These are phyloP conservation scores for Fermentozyma sake DNA, from an alignment of 1,139 yeast genomes.

Conservation along the genomic window DNA sequence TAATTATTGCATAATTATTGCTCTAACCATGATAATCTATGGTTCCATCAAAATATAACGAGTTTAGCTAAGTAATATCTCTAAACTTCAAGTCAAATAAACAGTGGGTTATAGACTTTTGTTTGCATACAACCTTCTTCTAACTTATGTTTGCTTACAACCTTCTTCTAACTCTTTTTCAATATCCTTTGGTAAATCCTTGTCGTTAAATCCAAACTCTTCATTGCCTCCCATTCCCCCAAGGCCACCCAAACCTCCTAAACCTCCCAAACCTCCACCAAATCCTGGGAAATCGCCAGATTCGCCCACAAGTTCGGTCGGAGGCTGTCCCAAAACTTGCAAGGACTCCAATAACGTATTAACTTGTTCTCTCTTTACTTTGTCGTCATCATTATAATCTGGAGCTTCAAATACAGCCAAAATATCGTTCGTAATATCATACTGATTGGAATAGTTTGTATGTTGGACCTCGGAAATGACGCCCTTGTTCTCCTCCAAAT, in stretches of 20 bases:
- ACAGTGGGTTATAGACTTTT: too few species aligned
- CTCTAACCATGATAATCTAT: too few species aligned
- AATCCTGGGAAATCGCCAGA: constrained; percentile 57
- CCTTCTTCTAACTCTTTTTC: constrained; percentile 39
- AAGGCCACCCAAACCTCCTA: constrained; percentile 20
- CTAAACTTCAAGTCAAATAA: too few species aligned
- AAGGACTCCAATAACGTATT: constrained; percentile 59
- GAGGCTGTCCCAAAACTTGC: constrained; percentile 87
- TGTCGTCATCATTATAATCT: constrained; percentile 48
- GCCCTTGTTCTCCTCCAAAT: constrained; percentile 49
- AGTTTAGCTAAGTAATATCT: too few species aligned
- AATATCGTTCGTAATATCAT: constrained; percentile 48
- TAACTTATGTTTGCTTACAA: constrained; percentile 19
- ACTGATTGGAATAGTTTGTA: constrained; percentile 50
- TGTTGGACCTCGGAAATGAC: constrained; percentile 45
- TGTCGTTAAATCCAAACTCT: constrained; percentile 36
- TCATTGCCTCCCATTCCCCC: constrained; percentile 12
- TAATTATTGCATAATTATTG: too few species aligned
- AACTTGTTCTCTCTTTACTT: constrained; percentile 48
- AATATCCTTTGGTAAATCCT: constrained; percentile 45
- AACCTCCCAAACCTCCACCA: constrained; percentile 29
- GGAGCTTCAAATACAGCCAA: constrained; percentile 55
- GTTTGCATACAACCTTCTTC: too few species aligned
- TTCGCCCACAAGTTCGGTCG: constrained; percentile 71
- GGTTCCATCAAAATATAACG: too few species aligned